Base-by-base conservation (phyloP, 1,139 yeast species). In the Nakaseomyces uthaithaninus region DNA sequence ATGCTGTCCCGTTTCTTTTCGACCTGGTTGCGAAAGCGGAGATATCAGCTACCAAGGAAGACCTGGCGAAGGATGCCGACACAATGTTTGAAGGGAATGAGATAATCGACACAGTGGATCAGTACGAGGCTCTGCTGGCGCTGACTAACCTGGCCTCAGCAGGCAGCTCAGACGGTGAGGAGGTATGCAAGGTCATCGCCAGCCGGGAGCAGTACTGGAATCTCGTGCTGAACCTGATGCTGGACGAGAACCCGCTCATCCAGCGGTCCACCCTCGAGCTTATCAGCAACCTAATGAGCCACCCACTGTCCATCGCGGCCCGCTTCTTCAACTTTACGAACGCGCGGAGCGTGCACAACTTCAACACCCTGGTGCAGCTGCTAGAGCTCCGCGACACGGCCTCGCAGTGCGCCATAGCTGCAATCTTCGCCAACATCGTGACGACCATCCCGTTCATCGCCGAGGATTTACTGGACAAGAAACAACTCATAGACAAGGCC, bases 91-190 rank as follows among this genome's bases (percentile, higher is more conserved):
- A 42, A 19, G 25, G 17, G 2, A 45, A 46, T 25, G 54, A 50
- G 25, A 27, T 42, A 15, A 37, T 51, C 16, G 47, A 51, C 3
- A 33, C 39, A 2, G 39, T 43, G 18, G 75, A 71, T 43, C 57
- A 64, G 2, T 68, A 67, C 43, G 75, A 72, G 50, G 62, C 73
- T 1, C 55, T 72, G 27, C 51, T 71, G 27, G 75, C 76, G 0
- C 56, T 72, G 27, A 72, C 77, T 2, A 72, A 72, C 45, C 48
- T 72, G 17, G 74, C 75, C 3, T 64, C 74, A 2, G 50, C 59
- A 6, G 62, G 59, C 26, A 59, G 59, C 25, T 59, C 57, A 12
- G 55, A 52, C 14, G 61, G 68, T 33, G 58, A 68, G 12, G 59
- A 57, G 25, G 44, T 58, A 22, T 52, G 60, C 43, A 50, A 50